phyloP scores from a whole-genome alignment of 768 basidiomycete genomes.

The Sarcodon sp. region DNA sequence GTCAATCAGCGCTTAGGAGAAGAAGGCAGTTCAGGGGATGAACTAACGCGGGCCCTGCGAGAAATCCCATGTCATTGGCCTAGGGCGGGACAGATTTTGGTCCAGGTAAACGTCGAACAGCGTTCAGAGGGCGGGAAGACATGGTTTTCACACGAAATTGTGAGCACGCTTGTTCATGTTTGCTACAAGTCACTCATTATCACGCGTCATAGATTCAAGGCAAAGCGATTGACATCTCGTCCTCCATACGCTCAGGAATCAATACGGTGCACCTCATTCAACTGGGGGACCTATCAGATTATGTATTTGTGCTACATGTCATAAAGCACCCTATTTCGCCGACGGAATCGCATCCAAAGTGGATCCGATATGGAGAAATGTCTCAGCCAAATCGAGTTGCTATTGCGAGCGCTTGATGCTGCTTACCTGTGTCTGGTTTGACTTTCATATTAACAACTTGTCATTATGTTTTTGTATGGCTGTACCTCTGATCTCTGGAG shows the following conservation, averaged over 20 bases:
- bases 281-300: slow-evolving; percentile 9
- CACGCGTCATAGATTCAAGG: background rate
- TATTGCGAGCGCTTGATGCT: no score
- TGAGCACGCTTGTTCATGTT: background rate
- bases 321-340: slow-evolving; percentile 3
- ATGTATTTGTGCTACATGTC: slow-evolving; percentile 12
- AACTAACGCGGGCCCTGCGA: background rate
- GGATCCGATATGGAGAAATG: no score
- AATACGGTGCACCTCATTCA: slow-evolving; percentile 11
- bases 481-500: no score
- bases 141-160: slow-evolving; percentile 7
- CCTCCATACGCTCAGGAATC: slow-evolving; percentile 6
- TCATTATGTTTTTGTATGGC: no score
- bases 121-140: background rate
- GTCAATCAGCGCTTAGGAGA: background rate
- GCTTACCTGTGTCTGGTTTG: no score
- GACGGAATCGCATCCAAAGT: no score
- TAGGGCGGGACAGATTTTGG: background rate
- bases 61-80: background rate
- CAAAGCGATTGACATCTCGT: slow-evolving; percentile 11
- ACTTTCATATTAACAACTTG: no score
- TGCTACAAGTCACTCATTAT: slow-evolving; percentile 1
- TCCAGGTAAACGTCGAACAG: background rate
- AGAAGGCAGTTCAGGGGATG: no score
- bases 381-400: no score